Conservation (phyloP, 1,284 basidiomycete genomes). For the Microbotryomycetes sp. region DNA sequence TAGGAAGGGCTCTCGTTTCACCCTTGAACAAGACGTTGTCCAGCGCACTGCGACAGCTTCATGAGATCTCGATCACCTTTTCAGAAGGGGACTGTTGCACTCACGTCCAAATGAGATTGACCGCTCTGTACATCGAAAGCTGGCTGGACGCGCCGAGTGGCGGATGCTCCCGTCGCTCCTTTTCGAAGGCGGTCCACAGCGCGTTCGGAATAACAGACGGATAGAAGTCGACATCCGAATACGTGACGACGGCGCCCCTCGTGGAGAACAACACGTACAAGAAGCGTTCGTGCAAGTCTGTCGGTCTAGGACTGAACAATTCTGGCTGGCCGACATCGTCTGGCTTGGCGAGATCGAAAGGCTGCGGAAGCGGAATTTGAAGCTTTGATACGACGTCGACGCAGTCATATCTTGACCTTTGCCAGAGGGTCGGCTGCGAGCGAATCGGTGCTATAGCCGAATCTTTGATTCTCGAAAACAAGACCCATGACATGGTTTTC, state of each 20-base stretch:
- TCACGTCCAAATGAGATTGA: background rate
- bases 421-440: background rate
- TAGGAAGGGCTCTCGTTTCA: slow-evolving; percentile 5
- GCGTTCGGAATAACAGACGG: slow-evolving; percentile 4
- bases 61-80: too few species aligned
- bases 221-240: slow-evolving; percentile 8
- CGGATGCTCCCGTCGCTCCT: slow-evolving; percentile 1
- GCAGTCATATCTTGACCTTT: background rate
- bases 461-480: background rate
- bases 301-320: background rate
- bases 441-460: background rate
- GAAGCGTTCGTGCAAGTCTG: background rate
- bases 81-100: background rate
- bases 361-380: background rate
- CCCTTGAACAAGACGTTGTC: slow-evolving; percentile 26
- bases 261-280: background rate
- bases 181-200: background rate
- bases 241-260: background rate
- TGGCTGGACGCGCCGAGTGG: background rate
- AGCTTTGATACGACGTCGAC: background rate
- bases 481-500: slow-evolving; percentile 11
- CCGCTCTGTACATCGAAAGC: background rate
- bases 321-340: background rate
- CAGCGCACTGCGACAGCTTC: slow-evolving; percentile 11
- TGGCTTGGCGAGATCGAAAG: background rate